phyloP scores from a whole-genome alignment of 495 filamentous ascomycete species.

The Aspergillus baeticus region DNA sequence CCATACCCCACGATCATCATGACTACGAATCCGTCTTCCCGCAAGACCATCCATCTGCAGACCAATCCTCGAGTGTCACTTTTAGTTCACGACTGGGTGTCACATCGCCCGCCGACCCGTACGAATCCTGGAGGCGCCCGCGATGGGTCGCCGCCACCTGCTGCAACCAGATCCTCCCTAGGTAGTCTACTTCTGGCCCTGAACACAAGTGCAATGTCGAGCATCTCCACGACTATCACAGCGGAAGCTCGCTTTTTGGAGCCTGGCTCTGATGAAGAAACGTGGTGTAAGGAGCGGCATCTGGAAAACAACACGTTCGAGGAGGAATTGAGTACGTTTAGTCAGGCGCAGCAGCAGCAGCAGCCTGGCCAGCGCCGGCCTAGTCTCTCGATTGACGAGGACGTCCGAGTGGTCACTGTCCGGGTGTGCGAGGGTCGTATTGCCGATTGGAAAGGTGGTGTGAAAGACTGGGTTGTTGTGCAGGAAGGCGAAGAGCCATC shows the following conservation, averaged over 20 bases:
- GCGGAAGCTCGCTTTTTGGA: slow-evolving; percentile 73
- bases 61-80: slow-evolving; percentile 88
- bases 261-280: slow-evolving; percentile 72
- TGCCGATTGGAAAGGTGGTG: slow-evolving; percentile 78
- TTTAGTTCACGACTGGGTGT: slow-evolving; percentile 98
- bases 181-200: slow-evolving; percentile 82
- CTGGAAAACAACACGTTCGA: slow-evolving; percentile 89
- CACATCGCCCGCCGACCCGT: slow-evolving; percentile 82
- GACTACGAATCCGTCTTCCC: slow-evolving; percentile 86
- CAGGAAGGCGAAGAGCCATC: slow-evolving; percentile 29
- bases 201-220: slow-evolving; percentile 83
- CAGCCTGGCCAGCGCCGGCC: slow-evolving; percentile 27
- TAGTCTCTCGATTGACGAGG: slow-evolving; percentile 64
- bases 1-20: slow-evolving; percentile 79
- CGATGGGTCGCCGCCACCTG: slow-evolving; percentile 62
- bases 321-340: slow-evolving; percentile 46
- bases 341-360: slow-evolving; percentile 35
- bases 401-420: slow-evolving; percentile 74
- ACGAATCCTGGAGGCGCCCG: slow-evolving; percentile 51
- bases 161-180: slow-evolving; percentile 64
- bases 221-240: slow-evolving; percentile 91
- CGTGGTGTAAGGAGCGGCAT: slow-evolving; percentile 76
- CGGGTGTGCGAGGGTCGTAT: slow-evolving; percentile 71
- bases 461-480: slow-evolving; percentile 67
- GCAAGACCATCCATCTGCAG: slow-evolving; percentile 84